Evolutionary conservation across 2,329 filamentous ascomycete species (phyloP).

Genomic region (Exophiala phaeomuriformis): DNA sequence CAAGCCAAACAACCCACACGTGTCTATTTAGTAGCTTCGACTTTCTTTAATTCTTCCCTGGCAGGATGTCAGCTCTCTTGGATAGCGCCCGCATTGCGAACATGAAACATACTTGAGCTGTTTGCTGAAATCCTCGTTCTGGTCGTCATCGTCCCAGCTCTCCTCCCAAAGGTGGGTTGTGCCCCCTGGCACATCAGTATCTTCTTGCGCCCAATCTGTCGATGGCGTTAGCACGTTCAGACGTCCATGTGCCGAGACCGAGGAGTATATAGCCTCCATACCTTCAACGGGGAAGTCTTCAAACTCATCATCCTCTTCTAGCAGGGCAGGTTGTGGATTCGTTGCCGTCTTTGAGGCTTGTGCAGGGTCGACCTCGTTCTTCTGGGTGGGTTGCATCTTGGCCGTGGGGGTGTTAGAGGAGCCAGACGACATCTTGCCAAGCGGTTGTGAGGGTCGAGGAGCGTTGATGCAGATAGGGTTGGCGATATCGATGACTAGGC

Average conservation of each 20-base stretch:
- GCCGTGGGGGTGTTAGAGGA: constrained; percentile 18
- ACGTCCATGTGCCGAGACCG: not conserved
- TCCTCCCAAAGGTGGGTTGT: constrained; percentile 92
- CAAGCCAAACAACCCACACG: constrained; percentile 38
- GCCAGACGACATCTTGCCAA: constrained; percentile 19
- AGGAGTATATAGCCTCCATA: constrained; percentile 35
- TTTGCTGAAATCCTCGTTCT: constrained; percentile 88
- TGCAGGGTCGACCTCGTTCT: constrained; percentile 34
- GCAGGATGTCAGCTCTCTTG: not conserved
- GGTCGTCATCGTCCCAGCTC: constrained; percentile 99
- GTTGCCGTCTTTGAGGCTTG: constrained; percentile 42
- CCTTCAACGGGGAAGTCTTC: constrained; percentile 97
- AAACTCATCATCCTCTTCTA: constrained; percentile 98
- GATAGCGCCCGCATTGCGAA: not conserved
- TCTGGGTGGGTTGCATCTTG: constrained; percentile 21
- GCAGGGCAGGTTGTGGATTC: constrained; percentile 58
- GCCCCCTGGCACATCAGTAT: constrained; percentile 58
- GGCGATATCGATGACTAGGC: no score
- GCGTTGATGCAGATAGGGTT: not conserved
- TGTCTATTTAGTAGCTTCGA: constrained; percentile 50
- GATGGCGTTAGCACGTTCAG: not conserved
- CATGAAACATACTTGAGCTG: constrained; percentile 69
- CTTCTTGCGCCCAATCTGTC: constrained; percentile 85
- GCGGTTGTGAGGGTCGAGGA: not conserved
- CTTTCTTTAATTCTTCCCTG: constrained; percentile 83